Base-by-base conservation (phyloP, 2,329 filamentous ascomycete genomes). In the Mycosphaerella sp. region DNA sequence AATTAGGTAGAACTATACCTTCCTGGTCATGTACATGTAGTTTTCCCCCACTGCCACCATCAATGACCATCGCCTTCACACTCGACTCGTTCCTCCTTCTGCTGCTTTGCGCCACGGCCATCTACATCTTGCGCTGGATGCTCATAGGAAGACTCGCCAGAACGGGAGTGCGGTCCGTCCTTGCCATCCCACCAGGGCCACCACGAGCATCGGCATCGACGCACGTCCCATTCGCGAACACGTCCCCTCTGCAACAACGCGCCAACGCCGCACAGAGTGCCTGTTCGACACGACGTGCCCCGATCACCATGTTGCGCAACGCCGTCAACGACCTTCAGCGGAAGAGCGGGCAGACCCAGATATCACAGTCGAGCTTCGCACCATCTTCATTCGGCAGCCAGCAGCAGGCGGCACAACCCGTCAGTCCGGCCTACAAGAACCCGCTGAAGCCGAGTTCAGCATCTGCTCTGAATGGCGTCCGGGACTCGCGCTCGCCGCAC, bases 381-480 rank as follows among this genome's bases (percentile, higher is more conserved):
- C 82, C 81, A 1, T 83, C 78, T 67, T 82, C 76, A 60, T 77
- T 79, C 10, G 4, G 34, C 34, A 69, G 76, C 52, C 74, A 79
- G 51, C 71, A 80, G 60, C 77, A 56, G 23, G 48, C 58, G 31
- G n/a, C 53, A 32, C 52, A 54, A 43, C 49, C 55, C 17, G 41
- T 32, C 46, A 64, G 60, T 38, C 60, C 62, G 42, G 59, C 56
- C 43, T 62, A 64, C 48, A 64, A 67, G 21, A 74, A 72, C 53
- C 66, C 66, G 1, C 59, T 68, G 10, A 70, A 66, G 51, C 65
- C 66, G 10, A 67, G 58, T 14, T 59, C 59, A 8, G 58, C 66
- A 5, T 64, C 63, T 3, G 54, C 59, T 12, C 31, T 66, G 40
- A 68, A 69, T 56, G 60, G 57, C 9, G 31, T 51, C 32, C 58